Conservation (phyloP, 164 flowering plant species). For the Warburgia ugandensis region DNA sequence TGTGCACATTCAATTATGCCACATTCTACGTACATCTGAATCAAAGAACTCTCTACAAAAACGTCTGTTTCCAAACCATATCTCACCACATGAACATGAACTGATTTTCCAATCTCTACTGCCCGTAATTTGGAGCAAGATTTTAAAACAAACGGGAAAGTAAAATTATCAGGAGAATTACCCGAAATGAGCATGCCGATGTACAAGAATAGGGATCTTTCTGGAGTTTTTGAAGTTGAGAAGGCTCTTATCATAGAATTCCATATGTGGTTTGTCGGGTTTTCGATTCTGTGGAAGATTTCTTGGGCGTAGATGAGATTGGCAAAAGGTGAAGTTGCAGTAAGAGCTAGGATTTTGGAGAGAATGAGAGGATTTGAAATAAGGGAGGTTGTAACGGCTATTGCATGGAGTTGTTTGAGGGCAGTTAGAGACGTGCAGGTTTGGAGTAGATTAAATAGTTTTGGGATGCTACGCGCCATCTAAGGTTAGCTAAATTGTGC, state of each 20-base stretch:
- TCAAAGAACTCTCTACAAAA: conserved; percentile 62
- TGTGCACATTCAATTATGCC: conserved; percentile 16
- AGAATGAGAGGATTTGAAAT: conserved; percentile 1
- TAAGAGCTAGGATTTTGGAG: conserved; percentile 8
- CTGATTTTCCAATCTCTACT: conserved; percentile 33
- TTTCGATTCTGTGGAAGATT: conserved; percentile 1
- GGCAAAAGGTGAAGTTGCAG: conserved; percentile 3
- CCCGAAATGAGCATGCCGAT: conserved; percentile 42
- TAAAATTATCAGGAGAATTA: conserved; percentile 48
- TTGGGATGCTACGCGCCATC: not conserved
- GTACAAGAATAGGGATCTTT: conserved; percentile 37
- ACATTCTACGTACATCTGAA: conserved; percentile 31
- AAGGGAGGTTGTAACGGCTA: not conserved
- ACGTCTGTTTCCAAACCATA: conserved; percentile 47
- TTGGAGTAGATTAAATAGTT: conserved; percentile 4
- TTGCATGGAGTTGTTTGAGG: conserved; percentile 8
- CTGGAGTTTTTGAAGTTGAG: conserved; percentile 28
- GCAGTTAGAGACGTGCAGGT: conserved; percentile 1
- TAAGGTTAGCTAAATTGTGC: too few species aligned
- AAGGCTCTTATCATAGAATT: conserved; percentile 11
- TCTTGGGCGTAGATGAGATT: conserved; percentile 1
- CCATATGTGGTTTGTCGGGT: conserved; percentile 8
- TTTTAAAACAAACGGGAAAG: conserved; percentile 64
- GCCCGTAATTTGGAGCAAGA: conserved; percentile 32
- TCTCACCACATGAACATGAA: conserved; percentile 56